phyloP scores from a whole-genome alignment of 2,329 filamentous ascomycete genomes.

The Pseudogymnoascus sp. region DNA sequence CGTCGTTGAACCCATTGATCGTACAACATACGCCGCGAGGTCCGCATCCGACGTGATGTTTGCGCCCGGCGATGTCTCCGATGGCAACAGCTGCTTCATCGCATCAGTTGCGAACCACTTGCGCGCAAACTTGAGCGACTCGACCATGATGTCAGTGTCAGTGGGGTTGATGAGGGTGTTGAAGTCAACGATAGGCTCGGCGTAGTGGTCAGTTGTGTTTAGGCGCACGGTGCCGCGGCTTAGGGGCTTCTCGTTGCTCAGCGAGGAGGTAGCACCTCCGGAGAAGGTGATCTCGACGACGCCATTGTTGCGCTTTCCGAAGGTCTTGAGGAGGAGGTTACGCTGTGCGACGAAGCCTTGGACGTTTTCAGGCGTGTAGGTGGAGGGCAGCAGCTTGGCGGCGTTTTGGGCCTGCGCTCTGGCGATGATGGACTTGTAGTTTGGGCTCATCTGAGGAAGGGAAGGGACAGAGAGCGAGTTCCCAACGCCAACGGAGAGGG shows the following conservation, averaged over 20 bases:
- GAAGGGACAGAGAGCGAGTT: conserved; percentile 23
- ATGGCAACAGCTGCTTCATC: conserved; percentile 24
- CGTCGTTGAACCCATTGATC: conserved; percentile 30
- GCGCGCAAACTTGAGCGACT: conserved; percentile 22
- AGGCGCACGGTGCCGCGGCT: conserved; percentile 31
- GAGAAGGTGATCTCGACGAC: conserved; percentile 29
- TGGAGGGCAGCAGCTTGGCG: conserved; percentile 17
- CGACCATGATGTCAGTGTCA: conserved; percentile 31
- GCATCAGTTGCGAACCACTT: conserved; percentile 18
- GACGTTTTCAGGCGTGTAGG: conserved; percentile 10
- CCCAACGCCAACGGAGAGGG: conserved; percentile 32
- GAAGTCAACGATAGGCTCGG: conserved; percentile 29
- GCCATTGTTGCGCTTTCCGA: conserved; percentile 20
- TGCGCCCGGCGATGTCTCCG: conserved; percentile 27
- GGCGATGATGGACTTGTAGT: conserved; percentile 21
- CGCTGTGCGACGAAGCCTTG: conserved; percentile 21
- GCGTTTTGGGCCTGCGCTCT: conserved; percentile 23
- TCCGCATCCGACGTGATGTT: conserved; percentile 21
- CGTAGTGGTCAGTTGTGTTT: conserved; percentile 21
- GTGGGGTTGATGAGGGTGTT: conserved; percentile 31
- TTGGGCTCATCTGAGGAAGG: conserved; percentile 22
- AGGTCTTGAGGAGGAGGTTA: conserved; percentile 19
- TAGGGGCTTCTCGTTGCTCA: conserved; percentile 29
- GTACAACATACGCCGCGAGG: conserved; percentile 22
- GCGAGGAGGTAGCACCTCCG: conserved; percentile 18